phyloP scores from a whole-genome alignment of 495 filamentous ascomycete species.

The Talaromyces nanjingensis region DNA sequence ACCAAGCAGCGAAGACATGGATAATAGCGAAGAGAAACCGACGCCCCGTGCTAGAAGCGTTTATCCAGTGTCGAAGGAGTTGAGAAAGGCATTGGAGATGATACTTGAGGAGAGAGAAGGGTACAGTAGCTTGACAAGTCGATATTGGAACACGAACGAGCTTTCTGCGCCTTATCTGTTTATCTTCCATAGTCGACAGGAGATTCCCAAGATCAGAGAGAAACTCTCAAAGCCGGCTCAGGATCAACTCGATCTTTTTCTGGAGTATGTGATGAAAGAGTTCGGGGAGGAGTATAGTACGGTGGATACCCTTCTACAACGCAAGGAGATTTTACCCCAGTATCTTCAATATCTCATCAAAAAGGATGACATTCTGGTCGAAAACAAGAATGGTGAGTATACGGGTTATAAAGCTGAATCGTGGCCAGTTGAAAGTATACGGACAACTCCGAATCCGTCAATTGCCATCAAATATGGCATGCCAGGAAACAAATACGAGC shows the following conservation, averaged over 20 bases:
- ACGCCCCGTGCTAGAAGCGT: not conserved
- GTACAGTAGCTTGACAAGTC: not conserved
- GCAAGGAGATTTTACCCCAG: not conserved
- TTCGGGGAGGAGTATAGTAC: not conserved
- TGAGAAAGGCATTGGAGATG: not conserved
- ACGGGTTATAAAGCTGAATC: not conserved
- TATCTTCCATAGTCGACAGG: not conserved
- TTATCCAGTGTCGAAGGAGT: not conserved
- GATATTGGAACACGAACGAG: not conserved
- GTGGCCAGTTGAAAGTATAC: not conserved
- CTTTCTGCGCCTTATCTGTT: not conserved
- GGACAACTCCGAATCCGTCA: not conserved
- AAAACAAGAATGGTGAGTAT: not conserved
- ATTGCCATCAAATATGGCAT: not conserved
- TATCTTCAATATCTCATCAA: not conserved
- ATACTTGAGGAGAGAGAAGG: not conserved
- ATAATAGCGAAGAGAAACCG: not conserved
- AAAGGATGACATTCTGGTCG: not conserved
- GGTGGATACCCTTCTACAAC: not conserved
- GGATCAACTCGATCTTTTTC: not conserved
- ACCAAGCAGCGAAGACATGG: not conserved
- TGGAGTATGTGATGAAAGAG: not conserved
- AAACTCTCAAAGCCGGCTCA: not conserved
- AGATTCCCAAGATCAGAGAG: not conserved
- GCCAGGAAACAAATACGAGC: not conserved